These are phyloP conservation scores for Penicillium sp. DNA, from an alignment of 2,329 filamentous ascomycete genomes.

Conservation along the genomic window DNA sequence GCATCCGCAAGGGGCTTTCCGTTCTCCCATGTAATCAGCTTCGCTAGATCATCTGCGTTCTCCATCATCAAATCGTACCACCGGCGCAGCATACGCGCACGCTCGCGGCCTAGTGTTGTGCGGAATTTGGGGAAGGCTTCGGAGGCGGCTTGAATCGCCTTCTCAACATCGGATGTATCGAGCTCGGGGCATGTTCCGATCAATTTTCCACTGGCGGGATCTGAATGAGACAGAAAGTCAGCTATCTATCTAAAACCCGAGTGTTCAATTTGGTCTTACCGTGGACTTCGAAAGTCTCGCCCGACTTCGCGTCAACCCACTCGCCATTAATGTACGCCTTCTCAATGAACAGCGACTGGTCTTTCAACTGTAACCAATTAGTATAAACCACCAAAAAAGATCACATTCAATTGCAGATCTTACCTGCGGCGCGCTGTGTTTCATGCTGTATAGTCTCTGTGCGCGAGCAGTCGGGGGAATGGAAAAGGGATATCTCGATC, in stretches of 20 bases:
- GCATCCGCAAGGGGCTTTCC: constrained; percentile 65
- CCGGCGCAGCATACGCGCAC: constrained; percentile 61
- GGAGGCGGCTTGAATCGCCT: constrained; percentile 79
- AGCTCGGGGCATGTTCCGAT: constrained; percentile 85
- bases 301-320: constrained; percentile 82
- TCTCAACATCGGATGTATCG: constrained; percentile 71
- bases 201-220: constrained; percentile 77
- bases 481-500: constrained; percentile 37
- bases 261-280: constrained; percentile 48
- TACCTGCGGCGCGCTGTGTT: constrained; percentile 43
- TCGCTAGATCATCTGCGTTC: constrained; percentile 65
- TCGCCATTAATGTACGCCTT: constrained; percentile 87
- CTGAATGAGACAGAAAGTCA: constrained; percentile 42
- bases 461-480: constrained; percentile 34
- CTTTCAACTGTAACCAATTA: constrained; percentile 61
- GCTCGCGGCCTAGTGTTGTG: constrained; percentile 60
- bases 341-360: constrained; percentile 79
- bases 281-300: constrained; percentile 86
- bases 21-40: constrained; percentile 68
- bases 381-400: not conserved
- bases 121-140: constrained; percentile 65
- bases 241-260: not conserved
- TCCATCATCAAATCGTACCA: constrained; percentile 68
- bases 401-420: constrained; percentile 7
- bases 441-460: constrained; percentile 45